Base-by-base conservation (phyloP, 2,329 filamentous ascomycete species). In the Ceratocystis colombiana region DNA sequence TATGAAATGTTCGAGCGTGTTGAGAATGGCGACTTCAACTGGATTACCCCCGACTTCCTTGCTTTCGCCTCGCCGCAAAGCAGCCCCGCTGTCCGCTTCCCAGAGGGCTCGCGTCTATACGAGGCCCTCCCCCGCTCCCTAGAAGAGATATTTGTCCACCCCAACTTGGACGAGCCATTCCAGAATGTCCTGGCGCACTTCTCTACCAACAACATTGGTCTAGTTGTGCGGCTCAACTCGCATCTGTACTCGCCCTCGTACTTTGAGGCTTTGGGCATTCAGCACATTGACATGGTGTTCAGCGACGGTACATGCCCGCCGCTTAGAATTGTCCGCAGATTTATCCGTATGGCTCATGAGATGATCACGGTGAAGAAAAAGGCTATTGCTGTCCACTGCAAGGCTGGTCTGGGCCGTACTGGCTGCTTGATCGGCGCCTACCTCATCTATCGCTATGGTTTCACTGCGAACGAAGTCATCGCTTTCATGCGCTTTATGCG, bases 11-110 rank as follows among this genome's bases (percentile, higher is more conserved):
- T 85, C 72, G 94, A 99, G 78, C 84, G 94, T 67, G 94, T 99
- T 22, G 94, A 99, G 75, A 91, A 96, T 80, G 94, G 94, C 69
- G 94, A 99, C 78, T 99, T 99, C 87, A 99, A 99, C 83, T 99
- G 94, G 94, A 84, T 99, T 68, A 96, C 92, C 5, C 92, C 93
- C 7, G 81, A 92, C 73, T 99, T 99, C 78, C 83, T 99, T 64
- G 94, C 94, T 25, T 97, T 99, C 75, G 94, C 94, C 57, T 97
- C 93, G 22, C 94, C 94, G 10, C 91, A 97, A 76, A 87, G 92
- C 72, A 81, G 84, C 66, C 89, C 91, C 4, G 84, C 88, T 12
- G 82, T 85, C 66, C 86, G 88, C 69, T 86, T 96, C 66, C 81
- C 86, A 7, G 81, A 85, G 67, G 84, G 83, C 50, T 89, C 90